Base-by-base conservation (phyloP, 805 yeast species). In the Ogataea siamensis region DNA sequence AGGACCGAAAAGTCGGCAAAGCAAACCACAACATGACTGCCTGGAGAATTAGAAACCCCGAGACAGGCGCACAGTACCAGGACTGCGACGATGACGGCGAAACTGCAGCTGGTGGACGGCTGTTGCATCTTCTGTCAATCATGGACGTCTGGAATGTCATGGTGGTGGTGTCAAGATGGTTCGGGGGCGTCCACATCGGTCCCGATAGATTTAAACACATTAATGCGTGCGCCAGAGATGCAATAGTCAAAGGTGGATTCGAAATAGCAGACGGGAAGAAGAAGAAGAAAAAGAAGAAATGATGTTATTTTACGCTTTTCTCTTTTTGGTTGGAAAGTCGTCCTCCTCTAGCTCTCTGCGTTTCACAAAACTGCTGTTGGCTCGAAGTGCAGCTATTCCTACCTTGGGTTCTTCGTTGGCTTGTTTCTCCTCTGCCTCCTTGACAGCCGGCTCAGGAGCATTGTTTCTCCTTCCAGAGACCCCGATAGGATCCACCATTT, bases 81-180 rank as follows among this genome's bases (percentile, higher is more conserved):
- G 97, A 93, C 51, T 88, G 86, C 51, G 97, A 93, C 55, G 98
- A 93, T 58, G 99, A 91, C 56, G 99, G 99, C 3, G 99, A 93
- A 56, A 73, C 94, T 0, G 98, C 98, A 1, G 96, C 98, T 1
- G 99, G 99, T 7, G 78, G 89, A 5, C 67, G 96, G 41, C 65
- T 89, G 70, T 61, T 88, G 34, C 96, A 87, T 64, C 61, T 89
- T 32, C 62, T 89, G 47, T 76, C 85, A 24, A 51, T 62, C 17
- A 83, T 83, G 85, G 87, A 87, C 51, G 84, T 76, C 2, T 77
- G 86, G 83, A 80, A 89, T 56, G 86, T 85, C 4, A 74, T 88
- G 46, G 96, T 89, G 3, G 87, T 82, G 7, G 95, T 91, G 2
- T 77, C 84, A 22, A 65, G 99, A 43, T 91, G 97, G 96, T 93